Conservation (phyloP, 1,139 yeast species). For the Blastobotrys persicus region DNA sequence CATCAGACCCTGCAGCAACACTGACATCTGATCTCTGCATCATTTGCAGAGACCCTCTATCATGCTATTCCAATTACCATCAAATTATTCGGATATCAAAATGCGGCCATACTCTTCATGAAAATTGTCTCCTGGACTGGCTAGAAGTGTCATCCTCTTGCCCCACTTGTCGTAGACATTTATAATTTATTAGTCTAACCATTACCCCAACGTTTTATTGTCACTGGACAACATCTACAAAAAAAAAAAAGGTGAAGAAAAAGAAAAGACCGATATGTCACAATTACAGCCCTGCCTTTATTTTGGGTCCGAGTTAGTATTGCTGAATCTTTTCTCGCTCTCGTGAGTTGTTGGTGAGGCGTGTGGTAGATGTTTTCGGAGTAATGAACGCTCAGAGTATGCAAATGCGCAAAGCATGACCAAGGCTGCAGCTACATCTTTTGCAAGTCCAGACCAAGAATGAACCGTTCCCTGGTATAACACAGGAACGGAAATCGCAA, state of each 20-base stretch:
- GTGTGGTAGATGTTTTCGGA: background rate
- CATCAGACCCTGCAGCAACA: conserved; percentile 38
- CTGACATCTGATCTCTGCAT: conserved; percentile 51
- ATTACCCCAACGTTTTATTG: conserved; percentile 5
- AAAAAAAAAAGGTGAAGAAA: too few relatives aligned
- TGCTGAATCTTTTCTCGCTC: background rate
- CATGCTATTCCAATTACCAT: conserved; percentile 7
- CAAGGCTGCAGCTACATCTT: conserved; percentile 10
- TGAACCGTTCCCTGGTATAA: conserved; percentile 8
- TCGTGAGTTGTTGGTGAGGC: background rate
- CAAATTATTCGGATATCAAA: conserved; percentile 16
- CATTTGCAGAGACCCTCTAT: conserved; percentile 50
- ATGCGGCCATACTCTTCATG: conserved; percentile 76
- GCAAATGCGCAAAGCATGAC: conserved; percentile 11
- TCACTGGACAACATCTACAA: too few relatives aligned
- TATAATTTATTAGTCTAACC: background rate
- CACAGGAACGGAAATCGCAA: conserved; percentile 7
- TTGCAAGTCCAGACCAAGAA: conserved; percentile 10
- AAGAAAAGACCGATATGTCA: background rate
- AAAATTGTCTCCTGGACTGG: conserved; percentile 84
- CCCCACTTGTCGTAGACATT: conserved; percentile 27
- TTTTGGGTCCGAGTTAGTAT: conserved; percentile 4
- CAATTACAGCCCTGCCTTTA: background rate
- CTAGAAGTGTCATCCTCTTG: conserved; percentile 62
- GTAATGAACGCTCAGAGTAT: conserved; percentile 17